phyloP scores from a whole-genome alignment of 2,329 filamentous ascomycete genomes.

The Rutstroemia sp. region DNA sequence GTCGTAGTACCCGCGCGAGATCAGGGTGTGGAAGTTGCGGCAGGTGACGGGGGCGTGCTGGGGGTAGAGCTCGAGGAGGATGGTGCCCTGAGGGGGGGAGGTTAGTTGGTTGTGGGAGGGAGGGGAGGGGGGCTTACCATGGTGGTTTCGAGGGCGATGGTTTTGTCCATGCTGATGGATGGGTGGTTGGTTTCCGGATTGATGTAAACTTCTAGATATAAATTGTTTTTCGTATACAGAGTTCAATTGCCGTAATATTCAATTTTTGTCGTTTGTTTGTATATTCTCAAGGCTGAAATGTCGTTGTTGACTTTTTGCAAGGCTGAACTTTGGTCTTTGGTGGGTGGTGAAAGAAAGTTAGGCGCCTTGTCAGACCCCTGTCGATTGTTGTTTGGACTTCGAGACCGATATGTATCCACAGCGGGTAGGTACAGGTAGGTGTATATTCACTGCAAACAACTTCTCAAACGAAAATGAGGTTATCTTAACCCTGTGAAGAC shows the following conservation, averaged over 20 bases:
- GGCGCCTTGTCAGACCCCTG: background rate
- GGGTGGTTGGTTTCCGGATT: background rate
- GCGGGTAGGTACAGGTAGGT: background rate
- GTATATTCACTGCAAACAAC: background rate
- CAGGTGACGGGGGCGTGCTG: slow-evolving; percentile 80
- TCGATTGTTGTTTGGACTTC: background rate
- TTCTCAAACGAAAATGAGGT: background rate
- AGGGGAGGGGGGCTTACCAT: slow-evolving; percentile 50
- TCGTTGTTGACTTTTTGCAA: slow-evolving; percentile 3
- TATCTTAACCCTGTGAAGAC: background rate
- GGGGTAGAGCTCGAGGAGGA: slow-evolving; percentile 85
- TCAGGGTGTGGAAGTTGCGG: slow-evolving; percentile 78
- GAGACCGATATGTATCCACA: background rate
- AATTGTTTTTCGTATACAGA: too few species aligned
- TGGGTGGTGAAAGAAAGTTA: background rate
- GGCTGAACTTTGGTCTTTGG: background rate
- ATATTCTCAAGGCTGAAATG: background rate
- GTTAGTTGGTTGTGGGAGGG: background rate
- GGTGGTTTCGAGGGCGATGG: slow-evolving; percentile 74
- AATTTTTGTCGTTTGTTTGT: too few species aligned
- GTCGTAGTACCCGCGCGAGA: slow-evolving; percentile 81
- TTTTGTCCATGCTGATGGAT: slow-evolving; percentile 56
- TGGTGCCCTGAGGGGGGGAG: slow-evolving; percentile 58
- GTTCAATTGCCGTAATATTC: too few species aligned
- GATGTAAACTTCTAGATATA: background rate